phyloP scores from a whole-genome alignment of 768 basidiomycete species.

The Lentinula boryana region DNA sequence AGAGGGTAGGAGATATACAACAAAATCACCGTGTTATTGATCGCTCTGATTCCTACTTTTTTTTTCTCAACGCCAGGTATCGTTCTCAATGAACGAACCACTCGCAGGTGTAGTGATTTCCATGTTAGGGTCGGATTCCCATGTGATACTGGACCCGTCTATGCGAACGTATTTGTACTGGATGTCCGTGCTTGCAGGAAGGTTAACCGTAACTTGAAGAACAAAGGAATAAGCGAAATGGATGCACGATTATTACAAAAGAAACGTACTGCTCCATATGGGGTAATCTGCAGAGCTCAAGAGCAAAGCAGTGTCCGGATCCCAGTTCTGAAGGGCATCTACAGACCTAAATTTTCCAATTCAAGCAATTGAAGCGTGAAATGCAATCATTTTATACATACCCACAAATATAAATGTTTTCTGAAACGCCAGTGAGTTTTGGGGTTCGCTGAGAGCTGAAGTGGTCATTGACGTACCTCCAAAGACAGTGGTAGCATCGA shows the following conservation, averaged over 20 bases:
- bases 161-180: constrained; percentile 74
- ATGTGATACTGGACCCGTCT: constrained; percentile 47
- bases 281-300: constrained; percentile 43
- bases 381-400: neutral
- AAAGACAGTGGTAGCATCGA: constrained; percentile 49
- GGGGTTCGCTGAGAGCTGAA: neutral
- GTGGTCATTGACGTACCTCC: constrained; percentile 39
- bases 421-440: constrained; percentile 23
- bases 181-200: constrained; percentile 50
- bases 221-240: neutral
- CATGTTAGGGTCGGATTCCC: constrained; percentile 71
- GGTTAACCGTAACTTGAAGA: constrained; percentile 46
- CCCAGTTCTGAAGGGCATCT: constrained; percentile 54
- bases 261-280: constrained; percentile 42
- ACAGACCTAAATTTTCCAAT: constrained; percentile 24
- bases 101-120: constrained; percentile 40
- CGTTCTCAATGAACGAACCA: constrained; percentile 33
- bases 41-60: too few relatives aligned
- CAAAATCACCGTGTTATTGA: too few relatives aligned
- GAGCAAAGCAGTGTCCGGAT: constrained; percentile 43
- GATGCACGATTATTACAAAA: neutral
- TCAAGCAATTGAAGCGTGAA: neutral
- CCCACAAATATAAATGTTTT: constrained; percentile 67
- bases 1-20: too few relatives aligned
- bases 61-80: constrained; percentile 33